Conservation (phyloP, 1,284 basidiomycete genomes). For the Pseudozyma hubeiensis region DNA sequence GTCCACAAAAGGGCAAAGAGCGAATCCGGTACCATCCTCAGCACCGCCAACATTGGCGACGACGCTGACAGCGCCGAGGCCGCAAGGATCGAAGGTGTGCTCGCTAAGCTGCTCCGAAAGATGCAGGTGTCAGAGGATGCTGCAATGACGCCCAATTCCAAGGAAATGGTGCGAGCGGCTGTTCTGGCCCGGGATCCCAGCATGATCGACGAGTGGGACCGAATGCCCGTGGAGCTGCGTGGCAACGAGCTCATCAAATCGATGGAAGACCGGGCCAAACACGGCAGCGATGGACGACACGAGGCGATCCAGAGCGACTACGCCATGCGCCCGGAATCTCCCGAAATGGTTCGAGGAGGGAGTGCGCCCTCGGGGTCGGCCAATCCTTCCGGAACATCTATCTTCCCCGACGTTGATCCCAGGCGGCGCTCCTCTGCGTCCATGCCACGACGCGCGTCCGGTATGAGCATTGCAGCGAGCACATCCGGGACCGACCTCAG, state of each 20-base stretch:
- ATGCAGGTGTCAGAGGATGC: constrained; percentile 37
- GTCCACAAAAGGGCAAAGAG: constrained; percentile 27
- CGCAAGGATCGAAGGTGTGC: constrained; percentile 41
- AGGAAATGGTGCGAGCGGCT: constrained; percentile 28
- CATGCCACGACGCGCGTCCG: constrained; percentile 28
- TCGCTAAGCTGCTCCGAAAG: constrained; percentile 43
- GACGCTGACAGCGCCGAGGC: constrained; percentile 32
- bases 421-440: constrained; percentile 27
- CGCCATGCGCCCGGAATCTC: constrained; percentile 2
- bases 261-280: constrained; percentile 39
- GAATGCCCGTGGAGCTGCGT: constrained; percentile 37
- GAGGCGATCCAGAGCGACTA: constrained; percentile 38
- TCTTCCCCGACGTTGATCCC: constrained; percentile 22
- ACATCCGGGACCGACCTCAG: constrained; percentile 39
- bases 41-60: constrained; percentile 5
- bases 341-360: constrained; percentile 24
- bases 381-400: constrained; percentile 2
- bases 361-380: constrained; percentile 25
- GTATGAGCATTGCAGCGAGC: constrained; percentile 27
- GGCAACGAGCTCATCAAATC: constrained; percentile 42
- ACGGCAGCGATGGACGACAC: constrained; percentile 41
- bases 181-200: constrained; percentile 20
- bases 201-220: constrained; percentile 37
- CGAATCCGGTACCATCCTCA: constrained; percentile 17
- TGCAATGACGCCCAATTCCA: constrained; percentile 27